These are phyloP conservation scores for Asterochloris erici DNA, from an alignment of 139 green algal species.

Conservation along the genomic window DNA sequence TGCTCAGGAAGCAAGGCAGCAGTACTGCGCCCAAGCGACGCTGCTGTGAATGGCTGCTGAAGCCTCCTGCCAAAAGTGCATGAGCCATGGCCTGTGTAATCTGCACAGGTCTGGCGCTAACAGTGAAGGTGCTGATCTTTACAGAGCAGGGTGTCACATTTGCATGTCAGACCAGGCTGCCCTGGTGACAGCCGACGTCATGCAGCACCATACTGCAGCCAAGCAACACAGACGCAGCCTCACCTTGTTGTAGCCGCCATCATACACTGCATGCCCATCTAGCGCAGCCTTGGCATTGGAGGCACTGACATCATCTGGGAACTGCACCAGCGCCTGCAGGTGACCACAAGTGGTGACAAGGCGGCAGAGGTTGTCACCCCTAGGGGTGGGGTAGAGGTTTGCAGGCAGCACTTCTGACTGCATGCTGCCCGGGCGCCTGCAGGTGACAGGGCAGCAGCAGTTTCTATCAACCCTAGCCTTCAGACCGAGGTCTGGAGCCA, in stretches of 20 bases:
- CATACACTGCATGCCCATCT: conserved; percentile 51
- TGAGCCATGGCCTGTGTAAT: neutral
- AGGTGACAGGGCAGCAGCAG: no score
- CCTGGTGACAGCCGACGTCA: neutral
- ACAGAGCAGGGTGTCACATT: neutral
- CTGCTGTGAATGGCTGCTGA: neutral
- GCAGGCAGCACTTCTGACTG: no score
- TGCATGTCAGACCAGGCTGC: neutral
- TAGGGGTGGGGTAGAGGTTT: no score
- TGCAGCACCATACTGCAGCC: neutral
- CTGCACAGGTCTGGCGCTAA: neutral
- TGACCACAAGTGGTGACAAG: neutral
- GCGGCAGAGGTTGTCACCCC: neutral
- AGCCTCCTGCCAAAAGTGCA: neutral
- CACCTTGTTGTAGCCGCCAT: conserved; percentile 48
- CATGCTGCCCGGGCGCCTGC: no score
- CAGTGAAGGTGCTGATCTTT: neutral
- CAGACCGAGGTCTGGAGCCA: no score
- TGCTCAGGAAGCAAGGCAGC: neutral
- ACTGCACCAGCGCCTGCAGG: conserved; percentile 39
- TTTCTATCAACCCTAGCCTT: no score
- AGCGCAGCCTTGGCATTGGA: conserved; percentile 31
- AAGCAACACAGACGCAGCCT: neutral
- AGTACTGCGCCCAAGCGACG: neutral
- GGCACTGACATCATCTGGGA: conserved; percentile 29